phyloP scores from a whole-genome alignment of 2,329 filamentous ascomycete species.

The Phyllosticta citribraziliensis region DNA sequence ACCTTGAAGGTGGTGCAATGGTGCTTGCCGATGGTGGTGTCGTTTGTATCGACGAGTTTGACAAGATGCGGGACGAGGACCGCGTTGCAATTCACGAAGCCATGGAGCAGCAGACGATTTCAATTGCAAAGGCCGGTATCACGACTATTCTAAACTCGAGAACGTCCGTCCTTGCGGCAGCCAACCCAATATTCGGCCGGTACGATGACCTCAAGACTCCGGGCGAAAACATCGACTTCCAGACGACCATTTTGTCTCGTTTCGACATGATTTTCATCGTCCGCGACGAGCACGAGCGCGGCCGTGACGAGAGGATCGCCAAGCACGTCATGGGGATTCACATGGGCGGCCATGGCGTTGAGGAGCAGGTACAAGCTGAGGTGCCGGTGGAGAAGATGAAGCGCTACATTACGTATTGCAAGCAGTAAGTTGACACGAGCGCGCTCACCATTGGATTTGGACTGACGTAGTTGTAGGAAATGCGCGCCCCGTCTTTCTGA shows the following conservation, averaged over 20 bases:
- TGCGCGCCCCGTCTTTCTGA: constrained; percentile 85
- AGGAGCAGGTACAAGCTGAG: constrained; percentile 76
- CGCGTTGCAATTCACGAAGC: constrained; percentile 97
- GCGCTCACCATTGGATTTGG: neutral
- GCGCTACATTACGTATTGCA: constrained; percentile 94
- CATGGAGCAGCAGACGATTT: constrained; percentile 99
- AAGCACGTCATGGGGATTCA: constrained; percentile 97
- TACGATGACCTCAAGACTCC: constrained; percentile 98
- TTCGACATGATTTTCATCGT: constrained; percentile 99
- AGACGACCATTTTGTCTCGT: constrained; percentile 93
- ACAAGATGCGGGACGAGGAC: constrained; percentile 99
- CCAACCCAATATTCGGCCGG: constrained; percentile 93
- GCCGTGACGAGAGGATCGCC: constrained; percentile 84
- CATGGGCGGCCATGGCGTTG: constrained; percentile 76
- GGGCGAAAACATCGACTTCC: constrained; percentile 98
- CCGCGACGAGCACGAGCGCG: constrained; percentile 83
- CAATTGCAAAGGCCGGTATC: constrained; percentile 96
- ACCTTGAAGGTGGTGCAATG: constrained; percentile 86
- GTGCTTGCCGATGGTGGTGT: constrained; percentile 88
- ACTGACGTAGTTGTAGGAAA: constrained; percentile 47
- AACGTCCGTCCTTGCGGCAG: constrained; percentile 89
- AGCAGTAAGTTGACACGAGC: constrained; percentile 55
- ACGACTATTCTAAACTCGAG: constrained; percentile 95
- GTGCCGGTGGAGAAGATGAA: constrained; percentile 96
- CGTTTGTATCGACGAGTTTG: constrained; percentile 96